Evolutionary conservation across 768 basidiomycete species (phyloP).

Genomic region (Podaxis sp.): DNA sequence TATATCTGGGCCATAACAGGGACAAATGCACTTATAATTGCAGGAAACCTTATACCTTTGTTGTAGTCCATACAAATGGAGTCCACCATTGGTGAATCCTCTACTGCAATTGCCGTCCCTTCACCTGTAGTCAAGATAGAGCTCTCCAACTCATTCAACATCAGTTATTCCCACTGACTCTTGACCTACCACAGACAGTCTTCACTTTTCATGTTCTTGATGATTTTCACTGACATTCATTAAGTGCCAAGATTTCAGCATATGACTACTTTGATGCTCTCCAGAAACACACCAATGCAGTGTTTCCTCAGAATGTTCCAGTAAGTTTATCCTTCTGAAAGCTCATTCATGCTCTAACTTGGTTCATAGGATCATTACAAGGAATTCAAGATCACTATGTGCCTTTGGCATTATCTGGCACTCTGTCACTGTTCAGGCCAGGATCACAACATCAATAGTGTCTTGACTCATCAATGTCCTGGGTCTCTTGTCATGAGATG

Average conservation of each 20-base stretch:
- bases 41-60: too few relatives aligned
- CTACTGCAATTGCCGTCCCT: not conserved
- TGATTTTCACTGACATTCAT: not conserved
- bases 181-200: not conserved
- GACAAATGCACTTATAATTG: too few relatives aligned
- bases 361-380: not conserved
- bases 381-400: not conserved
- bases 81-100: not conserved
- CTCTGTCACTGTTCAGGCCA: not conserved
- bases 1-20: too few relatives aligned
- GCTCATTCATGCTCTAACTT: not conserved
- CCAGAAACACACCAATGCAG: not conserved
- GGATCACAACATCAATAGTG: not conserved
- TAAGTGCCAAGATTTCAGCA: not conserved
- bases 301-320: not conserved
- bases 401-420: not conserved
- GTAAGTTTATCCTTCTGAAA: not conserved
- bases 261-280: not conserved
- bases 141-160: not conserved
- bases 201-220: not conserved
- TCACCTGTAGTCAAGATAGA: not conserved
- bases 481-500: too few relatives aligned
- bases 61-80: not conserved
- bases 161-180: not conserved
- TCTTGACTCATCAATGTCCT: slow-evolving; percentile 12